Evolutionary conservation across 2,329 filamentous ascomycete species (phyloP).

Genomic region (Zymoseptoria brevis): DNA sequence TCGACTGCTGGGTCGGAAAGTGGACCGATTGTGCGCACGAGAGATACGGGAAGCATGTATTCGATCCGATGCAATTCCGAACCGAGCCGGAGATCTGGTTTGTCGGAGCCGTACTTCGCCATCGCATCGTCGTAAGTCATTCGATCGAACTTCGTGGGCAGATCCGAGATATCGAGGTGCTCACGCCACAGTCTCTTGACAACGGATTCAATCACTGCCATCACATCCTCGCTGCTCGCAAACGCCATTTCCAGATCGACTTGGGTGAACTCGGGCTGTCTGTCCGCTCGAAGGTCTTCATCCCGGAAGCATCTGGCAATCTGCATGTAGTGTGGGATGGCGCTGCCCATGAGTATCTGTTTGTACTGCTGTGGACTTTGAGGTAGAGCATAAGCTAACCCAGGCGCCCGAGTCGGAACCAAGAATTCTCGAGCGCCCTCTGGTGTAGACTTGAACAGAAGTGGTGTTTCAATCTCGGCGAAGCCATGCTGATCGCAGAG

Average conservation of each 20-base stretch:
- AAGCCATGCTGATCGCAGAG: constrained; percentile 52
- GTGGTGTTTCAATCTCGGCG: constrained; percentile 78
- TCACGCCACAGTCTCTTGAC: constrained; percentile 49
- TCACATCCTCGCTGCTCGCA: constrained; percentile 62
- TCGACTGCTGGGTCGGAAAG: constrained; percentile 65
- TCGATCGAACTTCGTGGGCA: constrained; percentile 44
- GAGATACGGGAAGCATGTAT: constrained; percentile 52
- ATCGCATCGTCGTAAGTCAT: constrained; percentile 73
- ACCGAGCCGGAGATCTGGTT: constrained; percentile 76
- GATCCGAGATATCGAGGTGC: constrained; percentile 38
- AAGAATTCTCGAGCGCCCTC: constrained; percentile 93
- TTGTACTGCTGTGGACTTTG: constrained; percentile 99
- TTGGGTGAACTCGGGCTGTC: constrained; percentile 95
- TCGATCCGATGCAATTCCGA: constrained; percentile 58
- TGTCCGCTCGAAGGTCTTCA: constrained; percentile 83
- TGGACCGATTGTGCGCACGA: constrained; percentile 67
- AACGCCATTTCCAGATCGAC: constrained; percentile 94
- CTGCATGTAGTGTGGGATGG: constrained; percentile 76
- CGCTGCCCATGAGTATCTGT: constrained; percentile 91
- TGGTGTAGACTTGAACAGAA: constrained; percentile 94
- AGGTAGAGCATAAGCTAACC: constrained; percentile 78
- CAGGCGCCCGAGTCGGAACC: constrained; percentile 71
- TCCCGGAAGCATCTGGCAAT: constrained; percentile 93
- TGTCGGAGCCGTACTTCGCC: constrained; percentile 75
- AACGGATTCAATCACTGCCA: constrained; percentile 49